Base-by-base conservation (phyloP, 495 filamentous ascomycete species). In the Neurospora sp. region DNA sequence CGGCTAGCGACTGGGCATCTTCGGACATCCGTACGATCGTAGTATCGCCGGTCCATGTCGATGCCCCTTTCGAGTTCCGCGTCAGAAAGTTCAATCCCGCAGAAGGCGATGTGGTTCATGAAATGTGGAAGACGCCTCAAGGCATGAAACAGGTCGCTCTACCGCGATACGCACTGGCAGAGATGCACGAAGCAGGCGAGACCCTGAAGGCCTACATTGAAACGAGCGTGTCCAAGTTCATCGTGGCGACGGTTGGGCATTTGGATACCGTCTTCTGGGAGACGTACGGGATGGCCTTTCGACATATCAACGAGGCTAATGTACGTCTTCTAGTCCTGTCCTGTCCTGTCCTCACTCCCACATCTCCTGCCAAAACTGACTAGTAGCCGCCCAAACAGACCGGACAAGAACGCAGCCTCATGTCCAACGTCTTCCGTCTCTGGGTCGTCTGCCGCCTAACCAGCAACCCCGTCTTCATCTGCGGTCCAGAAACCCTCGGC, bases 361-460 rank as follows among this genome's bases (percentile, higher is more conserved):
- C 12, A n/a, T 44, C 1, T 44, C 17, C 16, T n/a, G 42, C 42
- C 42, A 1, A 44, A 44, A 44, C 40, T 72, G 65, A 59, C 61
- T 45, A 41, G 38, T 40, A 7, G 38, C 40, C 27, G 27, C 22
- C 38, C 53, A 37, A 27, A 53, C 20, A 77, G 75, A 78, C 78
- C 1, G 69, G 44, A 27, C 73, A 75, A 16, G 78, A 79, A 69
- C 72, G 73, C 40, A 44, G 20, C 10, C 69, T 79, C 22, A 31
- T 79, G 65, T 41, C 70, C 41, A 79, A 79, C 45, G 72, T 75
- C 1, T 78, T 79, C 40, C 73, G 75, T 17, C 69, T 79, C 17
- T 79, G 78, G 78, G 74, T 76, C 3, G 76, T 73, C 17, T 79
- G 76, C 17, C 75, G 77, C 0, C 70, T 78, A 27, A 78, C 73